These are phyloP conservation scores for Myriosclerotinia scirpicola DNA, from an alignment of 2,329 filamentous ascomycete genomes.

Conservation along the genomic window DNA sequence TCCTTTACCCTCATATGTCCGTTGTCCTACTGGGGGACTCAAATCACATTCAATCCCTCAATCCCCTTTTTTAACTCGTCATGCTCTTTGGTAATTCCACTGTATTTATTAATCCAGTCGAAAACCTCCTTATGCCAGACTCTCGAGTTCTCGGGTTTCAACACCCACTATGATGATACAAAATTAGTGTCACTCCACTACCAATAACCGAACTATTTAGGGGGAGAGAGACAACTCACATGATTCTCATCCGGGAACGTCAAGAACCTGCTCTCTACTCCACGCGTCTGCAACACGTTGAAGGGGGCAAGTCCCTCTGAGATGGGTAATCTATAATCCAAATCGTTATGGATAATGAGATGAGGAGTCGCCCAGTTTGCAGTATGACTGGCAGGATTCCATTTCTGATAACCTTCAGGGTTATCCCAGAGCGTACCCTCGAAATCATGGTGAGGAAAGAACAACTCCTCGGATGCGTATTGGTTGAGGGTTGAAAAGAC, in stretches of 20 bases:
- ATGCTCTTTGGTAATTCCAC: conserved; percentile 45
- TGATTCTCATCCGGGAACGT: conserved; percentile 72
- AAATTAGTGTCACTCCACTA: conserved; percentile 17
- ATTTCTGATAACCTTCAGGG: conserved; percentile 63
- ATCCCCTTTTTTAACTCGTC: conserved; percentile 27
- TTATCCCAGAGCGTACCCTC: conserved; percentile 57
- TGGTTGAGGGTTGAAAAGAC: conserved; percentile 71
- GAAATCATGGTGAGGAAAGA: conserved; percentile 67
- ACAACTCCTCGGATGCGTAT: conserved; percentile 67
- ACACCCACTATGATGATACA: conserved; percentile 61
- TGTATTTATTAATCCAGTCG: conserved; percentile 70
- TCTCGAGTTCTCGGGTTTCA: conserved; percentile 88
- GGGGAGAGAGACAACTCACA: conserved; percentile 32
- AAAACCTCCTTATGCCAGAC: conserved; percentile 88
- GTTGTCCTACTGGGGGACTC: no score
- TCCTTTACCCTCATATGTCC: not conserved
- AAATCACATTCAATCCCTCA: conserved; percentile 25
- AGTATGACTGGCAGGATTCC: conserved; percentile 60
- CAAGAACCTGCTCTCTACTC: conserved; percentile 62
- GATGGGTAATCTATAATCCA: conserved; percentile 86
- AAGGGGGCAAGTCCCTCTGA: conserved; percentile 71
- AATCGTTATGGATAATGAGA: conserved; percentile 84
- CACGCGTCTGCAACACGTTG: conserved; percentile 61
- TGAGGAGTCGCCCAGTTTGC: conserved; percentile 71
- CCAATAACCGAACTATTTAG: not conserved